Evolutionary conservation across 2,329 filamentous ascomycete genomes (phyloP).

Genomic region (Diaporthe sp.): DNA sequence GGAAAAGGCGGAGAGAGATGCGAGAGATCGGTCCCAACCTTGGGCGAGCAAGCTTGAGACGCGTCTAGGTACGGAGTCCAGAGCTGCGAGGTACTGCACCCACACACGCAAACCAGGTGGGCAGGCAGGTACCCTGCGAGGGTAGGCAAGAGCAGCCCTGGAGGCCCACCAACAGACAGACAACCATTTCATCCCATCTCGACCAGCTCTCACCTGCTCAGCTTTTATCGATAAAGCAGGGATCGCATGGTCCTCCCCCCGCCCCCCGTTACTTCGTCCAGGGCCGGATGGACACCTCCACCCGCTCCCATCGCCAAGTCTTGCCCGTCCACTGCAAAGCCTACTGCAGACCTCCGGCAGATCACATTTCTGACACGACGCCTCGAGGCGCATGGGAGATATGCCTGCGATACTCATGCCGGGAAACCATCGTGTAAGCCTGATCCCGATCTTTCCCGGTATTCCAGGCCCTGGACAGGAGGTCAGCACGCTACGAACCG

Average conservation of each 20-base stretch:
- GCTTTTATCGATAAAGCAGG: constrained; percentile 35
- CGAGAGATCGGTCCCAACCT: constrained; percentile 42
- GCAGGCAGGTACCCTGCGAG: constrained; percentile 26
- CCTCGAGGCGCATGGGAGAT: background rate
- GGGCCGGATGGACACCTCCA: constrained; percentile 14
- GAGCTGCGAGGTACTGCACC: constrained; percentile 3
- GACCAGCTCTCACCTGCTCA: constrained; percentile 15
- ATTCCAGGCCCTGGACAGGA: constrained; percentile 1
- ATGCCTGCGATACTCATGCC: background rate
- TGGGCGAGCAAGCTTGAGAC: constrained; percentile 21
- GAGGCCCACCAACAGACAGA: constrained; percentile 10
- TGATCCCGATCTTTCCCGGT: constrained; percentile 13
- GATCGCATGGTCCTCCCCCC: constrained; percentile 10
- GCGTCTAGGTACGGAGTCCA: constrained; percentile 4
- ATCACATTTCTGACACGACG: background rate
- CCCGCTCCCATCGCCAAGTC: constrained; percentile 16
- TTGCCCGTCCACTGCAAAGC: background rate
- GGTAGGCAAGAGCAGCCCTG: constrained; percentile 6
- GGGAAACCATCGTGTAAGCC: background rate
- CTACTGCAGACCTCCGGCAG: background rate
- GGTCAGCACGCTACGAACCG: background rate
- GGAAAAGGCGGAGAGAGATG: constrained; percentile 47
- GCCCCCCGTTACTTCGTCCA: background rate
- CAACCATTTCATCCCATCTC: constrained; percentile 22
- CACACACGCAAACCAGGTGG: background rate